A percentile compares a stretch with the other conserved stretches of the same genome.
Conservation (phyloP, 116 monocot genomes). For the Cymodocea nodosa region DNA sequence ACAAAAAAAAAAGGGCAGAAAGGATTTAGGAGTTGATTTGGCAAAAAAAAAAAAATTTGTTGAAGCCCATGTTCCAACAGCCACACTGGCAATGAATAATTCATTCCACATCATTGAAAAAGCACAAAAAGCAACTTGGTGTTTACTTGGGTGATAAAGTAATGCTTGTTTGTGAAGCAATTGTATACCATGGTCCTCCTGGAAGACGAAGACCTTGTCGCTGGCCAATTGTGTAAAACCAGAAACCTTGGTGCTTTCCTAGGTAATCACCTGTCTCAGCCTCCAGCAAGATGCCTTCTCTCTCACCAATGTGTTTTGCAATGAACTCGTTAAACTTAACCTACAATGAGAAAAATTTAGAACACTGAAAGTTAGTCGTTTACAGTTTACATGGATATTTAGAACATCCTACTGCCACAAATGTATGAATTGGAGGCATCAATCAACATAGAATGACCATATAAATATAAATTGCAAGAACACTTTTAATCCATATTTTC, state of each 20-base stretch:
- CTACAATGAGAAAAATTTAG: constrained; percentile 19
- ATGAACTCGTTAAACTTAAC: constrained; percentile 97
- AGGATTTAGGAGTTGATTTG: no score
- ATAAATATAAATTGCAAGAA: no score
- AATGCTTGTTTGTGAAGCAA: neutral
- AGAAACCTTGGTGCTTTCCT: constrained; percentile 85
- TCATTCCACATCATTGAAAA: no score
- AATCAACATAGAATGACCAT: neutral
- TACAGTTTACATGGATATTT: neutral
- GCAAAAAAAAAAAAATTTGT: no score
- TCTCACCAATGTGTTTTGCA: constrained; percentile 88
- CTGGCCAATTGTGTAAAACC: constrained; percentile 99
- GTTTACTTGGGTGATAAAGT: neutral
- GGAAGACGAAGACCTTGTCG: constrained; percentile 89
- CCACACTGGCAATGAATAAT: no score
- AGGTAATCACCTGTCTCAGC: constrained; percentile 97
- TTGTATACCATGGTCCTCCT: constrained; percentile 85
- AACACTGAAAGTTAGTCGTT: neutral
- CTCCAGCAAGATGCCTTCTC: constrained; percentile 75
- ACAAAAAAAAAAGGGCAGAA: no score
- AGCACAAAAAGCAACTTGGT: no score
- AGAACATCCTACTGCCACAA: neutral
- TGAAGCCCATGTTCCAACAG: no score
- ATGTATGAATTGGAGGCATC: no score
- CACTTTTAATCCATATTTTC: no score